Conservation (phyloP, 2,329 filamentous ascomycete species). For the Phialemoniopsis sp. region DNA sequence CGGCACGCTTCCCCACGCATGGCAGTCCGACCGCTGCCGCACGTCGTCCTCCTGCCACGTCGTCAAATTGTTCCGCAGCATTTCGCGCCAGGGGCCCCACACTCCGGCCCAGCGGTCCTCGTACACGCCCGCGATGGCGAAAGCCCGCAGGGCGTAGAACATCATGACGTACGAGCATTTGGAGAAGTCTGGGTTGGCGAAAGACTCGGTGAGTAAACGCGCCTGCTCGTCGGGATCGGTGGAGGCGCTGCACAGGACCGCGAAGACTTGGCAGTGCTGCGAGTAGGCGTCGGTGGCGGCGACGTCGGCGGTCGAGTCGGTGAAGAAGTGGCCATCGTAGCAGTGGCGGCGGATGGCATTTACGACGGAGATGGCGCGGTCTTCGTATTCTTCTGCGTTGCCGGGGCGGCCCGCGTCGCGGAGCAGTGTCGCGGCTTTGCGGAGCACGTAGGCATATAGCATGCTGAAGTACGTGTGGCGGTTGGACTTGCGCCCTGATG, state of each 20-base stretch:
- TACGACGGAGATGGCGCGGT: slow-evolving; percentile 15
- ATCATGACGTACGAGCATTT: slow-evolving; percentile 31
- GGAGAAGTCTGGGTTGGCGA: slow-evolving; percentile 20
- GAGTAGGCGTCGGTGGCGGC: slow-evolving; percentile 20
- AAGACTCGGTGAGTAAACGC: slow-evolving; percentile 19
- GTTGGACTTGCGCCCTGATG: slow-evolving; percentile 26
- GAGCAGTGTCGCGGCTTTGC: slow-evolving; percentile 23
- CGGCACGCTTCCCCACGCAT: slow-evolving; percentile 36
- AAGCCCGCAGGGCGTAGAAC: slow-evolving; percentile 32
- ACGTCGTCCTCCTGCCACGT: slow-evolving; percentile 39
- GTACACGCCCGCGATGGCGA: slow-evolving; percentile 26
- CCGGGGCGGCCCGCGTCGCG: slow-evolving; percentile 24
- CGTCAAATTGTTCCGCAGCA: slow-evolving; percentile 29
- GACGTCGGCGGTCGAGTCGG: slow-evolving; percentile 23
- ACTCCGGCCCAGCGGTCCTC: slow-evolving; percentile 22
- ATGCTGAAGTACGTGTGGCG: slow-evolving; percentile 33
- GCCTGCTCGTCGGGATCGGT: slow-evolving; percentile 4
- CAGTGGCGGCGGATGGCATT: slow-evolving; percentile 22
- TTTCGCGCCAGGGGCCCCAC: slow-evolving; percentile 29
- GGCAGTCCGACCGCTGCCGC: slow-evolving; percentile 34
- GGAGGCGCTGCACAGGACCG: slow-evolving; percentile 24
- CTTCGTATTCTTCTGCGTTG: slow-evolving; percentile 21
- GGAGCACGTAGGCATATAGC: slow-evolving; percentile 30
- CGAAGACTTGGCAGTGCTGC: slow-evolving; percentile 30
- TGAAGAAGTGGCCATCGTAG: slow-evolving; percentile 25